Conservation (phyloP, 2,329 filamentous ascomycete genomes). For the Harringtonia lauricola region DNA sequence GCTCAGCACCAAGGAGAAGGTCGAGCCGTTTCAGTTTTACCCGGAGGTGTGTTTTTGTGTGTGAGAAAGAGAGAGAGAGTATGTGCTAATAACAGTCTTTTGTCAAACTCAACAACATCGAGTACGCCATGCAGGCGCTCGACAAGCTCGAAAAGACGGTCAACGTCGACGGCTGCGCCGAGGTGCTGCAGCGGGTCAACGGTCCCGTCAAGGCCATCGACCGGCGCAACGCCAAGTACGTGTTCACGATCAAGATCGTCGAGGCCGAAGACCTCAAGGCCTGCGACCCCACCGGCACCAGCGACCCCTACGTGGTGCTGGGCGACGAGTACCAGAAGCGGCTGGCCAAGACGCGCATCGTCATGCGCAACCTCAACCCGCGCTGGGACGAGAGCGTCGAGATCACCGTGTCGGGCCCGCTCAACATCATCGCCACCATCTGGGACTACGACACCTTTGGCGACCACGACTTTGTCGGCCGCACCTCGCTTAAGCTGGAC, state of each 20-base stretch:
- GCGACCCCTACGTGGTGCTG: conserved; percentile 93
- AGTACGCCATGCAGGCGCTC: conserved; percentile 84
- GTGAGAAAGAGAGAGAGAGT: too few relatives aligned
- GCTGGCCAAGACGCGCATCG: conserved; percentile 84
- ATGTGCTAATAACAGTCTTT: conserved; percentile 76
- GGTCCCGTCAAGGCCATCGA: conserved; percentile 53
- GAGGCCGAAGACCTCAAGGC: conserved; percentile 96
- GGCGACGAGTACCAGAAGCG: conserved; percentile 97
- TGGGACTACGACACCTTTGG: conserved; percentile 98
- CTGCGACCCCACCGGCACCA: conserved; percentile 89
- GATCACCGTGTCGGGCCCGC: conserved; percentile 79
- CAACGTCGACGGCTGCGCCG: conserved; percentile 84
- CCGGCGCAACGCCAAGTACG: conserved; percentile 73
- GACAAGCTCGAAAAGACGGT: conserved; percentile 83
- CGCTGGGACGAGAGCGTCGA: conserved; percentile 97
- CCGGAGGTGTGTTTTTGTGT: conserved; percentile 45
- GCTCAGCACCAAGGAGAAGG: conserved; percentile 82
- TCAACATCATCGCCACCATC: conserved; percentile 92
- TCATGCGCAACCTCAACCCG: conserved; percentile 83
- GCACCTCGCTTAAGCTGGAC: conserved; percentile 96
- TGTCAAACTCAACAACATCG: conserved; percentile 95
- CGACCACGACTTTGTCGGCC: conserved; percentile 92
- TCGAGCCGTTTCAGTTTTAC: conserved; percentile 95
- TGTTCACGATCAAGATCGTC: conserved; percentile 97
- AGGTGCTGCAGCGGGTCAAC: conserved; percentile 63